Base-by-base conservation (phyloP, 345 rosid genomes). In the Limnanthes douglasii region DNA sequence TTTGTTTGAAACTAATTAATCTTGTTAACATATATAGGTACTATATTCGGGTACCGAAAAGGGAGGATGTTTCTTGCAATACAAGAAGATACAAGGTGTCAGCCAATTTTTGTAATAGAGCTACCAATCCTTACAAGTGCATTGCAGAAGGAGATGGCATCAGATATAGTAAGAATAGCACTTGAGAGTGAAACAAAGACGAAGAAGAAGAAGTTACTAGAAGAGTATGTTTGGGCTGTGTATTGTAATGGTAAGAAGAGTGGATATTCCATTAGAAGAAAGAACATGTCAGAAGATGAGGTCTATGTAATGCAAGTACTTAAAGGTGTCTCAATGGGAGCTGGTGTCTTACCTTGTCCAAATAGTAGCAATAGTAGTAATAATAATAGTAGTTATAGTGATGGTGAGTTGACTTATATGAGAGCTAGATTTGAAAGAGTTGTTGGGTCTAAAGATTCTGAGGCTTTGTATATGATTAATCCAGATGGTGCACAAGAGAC, bases 301-400 rank as follows among this genome's bases (percentile, higher is more conserved):
- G 60, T 63, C 41, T 79, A 84, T 46, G 97, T 88, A 37, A 74
- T 79, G 78, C 83, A 83, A 49, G 74, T 70, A 8, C 29, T 88
- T 19, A 52, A 86, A 32, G 95, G 97, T 2, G 93, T 88, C 31
- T 83, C 95, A 5, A 88, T 88, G 97, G 97, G 97, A 0, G 97
- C 95, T 5, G 97, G 97, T 0, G 95, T 88, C 2, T 73, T 88
- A 34, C 97, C 97, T 0, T 35, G 67, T 39, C 81, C 83, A 2
- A 59, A 64, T 19, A 39, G 53, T 15, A 72, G 60, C 31, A 69
- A 73, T 57, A 78, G 69, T 31, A 43, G n/a, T n/a, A 22, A 41
- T 15, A 70, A 59, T 37, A 72, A 68, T 56, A 90, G 72, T 25
- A 47, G 50, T 4, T 44, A 49, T 2, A 79, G 66, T 18, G 97